Percentiles rank a stretch among this genome's conserved stretches.
These are phyloP conservation scores for Rhizopogon vinicolor DNA, from an alignment of 768 basidiomycete genomes.

Conservation along the genomic window DNA sequence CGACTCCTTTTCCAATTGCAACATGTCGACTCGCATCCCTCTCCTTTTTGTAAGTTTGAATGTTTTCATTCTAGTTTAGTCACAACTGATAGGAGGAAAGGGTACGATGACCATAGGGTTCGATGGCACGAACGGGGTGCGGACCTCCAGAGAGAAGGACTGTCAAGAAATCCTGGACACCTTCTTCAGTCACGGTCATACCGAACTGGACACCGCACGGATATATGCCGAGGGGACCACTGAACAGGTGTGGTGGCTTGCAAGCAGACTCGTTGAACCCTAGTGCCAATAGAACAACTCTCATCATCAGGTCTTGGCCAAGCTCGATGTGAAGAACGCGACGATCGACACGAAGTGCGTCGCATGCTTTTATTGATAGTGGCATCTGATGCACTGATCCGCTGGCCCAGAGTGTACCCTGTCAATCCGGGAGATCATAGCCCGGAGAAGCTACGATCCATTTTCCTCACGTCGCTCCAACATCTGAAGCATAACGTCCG, in stretches of 20 bases:
- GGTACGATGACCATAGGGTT: slow-evolving; percentile 48
- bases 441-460: slow-evolving; percentile 35
- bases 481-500: slow-evolving; percentile 42
- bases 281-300: not conserved
- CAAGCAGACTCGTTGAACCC: not conserved
- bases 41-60: slow-evolving; percentile 1
- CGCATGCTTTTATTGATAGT: not conserved
- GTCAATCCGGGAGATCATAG: slow-evolving; percentile 36
- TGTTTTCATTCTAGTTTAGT: not conserved
- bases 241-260: slow-evolving; percentile 36
- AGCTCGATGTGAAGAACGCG: slow-evolving; percentile 35
- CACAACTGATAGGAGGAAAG: slow-evolving; percentile 15
- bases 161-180: slow-evolving; percentile 42
- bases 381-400: not conserved
- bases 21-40: slow-evolving; percentile 5
- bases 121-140: slow-evolving; percentile 36
- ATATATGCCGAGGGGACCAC: slow-evolving; percentile 50
- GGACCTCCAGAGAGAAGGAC: slow-evolving; percentile 29
- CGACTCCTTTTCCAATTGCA: not conserved
- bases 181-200: slow-evolving; percentile 38
- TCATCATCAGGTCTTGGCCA: slow-evolving; percentile 29
- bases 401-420: slow-evolving; percentile 34
- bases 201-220: slow-evolving; percentile 48
- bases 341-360: slow-evolving; percentile 47
- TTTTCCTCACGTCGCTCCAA: slow-evolving; percentile 43